Evolutionary conservation across 2,329 filamentous ascomycete species (phyloP), one percentile per base, ranked within the genome.

Genomic region (Amauroascus niger): DNA sequence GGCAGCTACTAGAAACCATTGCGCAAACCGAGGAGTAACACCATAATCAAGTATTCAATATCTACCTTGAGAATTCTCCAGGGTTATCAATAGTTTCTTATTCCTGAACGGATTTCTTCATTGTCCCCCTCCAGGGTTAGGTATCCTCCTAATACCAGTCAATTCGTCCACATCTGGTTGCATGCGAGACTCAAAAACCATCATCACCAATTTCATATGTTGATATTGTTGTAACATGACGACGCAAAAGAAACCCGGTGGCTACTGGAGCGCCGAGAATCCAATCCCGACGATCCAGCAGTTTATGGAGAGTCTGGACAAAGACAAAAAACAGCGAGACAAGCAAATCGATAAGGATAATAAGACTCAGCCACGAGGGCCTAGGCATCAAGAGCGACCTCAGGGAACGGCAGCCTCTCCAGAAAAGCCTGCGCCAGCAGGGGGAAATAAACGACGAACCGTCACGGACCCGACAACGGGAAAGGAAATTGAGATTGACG

Each of bases 401-500:
- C 28, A 55, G 39, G 62, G 66, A 32, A 62, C 62, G 18, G 71
- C 73, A 47, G 71, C 68, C 7, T 62, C 67, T 41, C 69, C 75
- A 43, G 78, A 81, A 63, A 63, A 75, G 59, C 69, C 74, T 47
- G 69, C 73, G 48, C 67, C 73, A 52, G 64, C 68, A n/a, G 64
- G 70, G 14, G 63, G 66, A 52, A 69, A 71, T 7, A 71, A 75
- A 53, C 70, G 78, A 57, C 79, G 83, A 60, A 73, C 65, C 2
- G 90, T 95, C 43, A 88, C 86, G 0, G 91, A 97, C 66, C 91
- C 91, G 0, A 87, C 88, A 0, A 96, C 91, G 0, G 89, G 89
- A 18, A 86, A 82, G 49, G 79, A 95, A 59, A 86, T 96, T 18
- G 80, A 86, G 58, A 95, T 97, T 58, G 86, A 89, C 60, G 87